These are phyloP conservation scores for Metschnikowia lochheadii DNA, from an alignment of 805 yeast genomes.

Conservation along the genomic window DNA sequence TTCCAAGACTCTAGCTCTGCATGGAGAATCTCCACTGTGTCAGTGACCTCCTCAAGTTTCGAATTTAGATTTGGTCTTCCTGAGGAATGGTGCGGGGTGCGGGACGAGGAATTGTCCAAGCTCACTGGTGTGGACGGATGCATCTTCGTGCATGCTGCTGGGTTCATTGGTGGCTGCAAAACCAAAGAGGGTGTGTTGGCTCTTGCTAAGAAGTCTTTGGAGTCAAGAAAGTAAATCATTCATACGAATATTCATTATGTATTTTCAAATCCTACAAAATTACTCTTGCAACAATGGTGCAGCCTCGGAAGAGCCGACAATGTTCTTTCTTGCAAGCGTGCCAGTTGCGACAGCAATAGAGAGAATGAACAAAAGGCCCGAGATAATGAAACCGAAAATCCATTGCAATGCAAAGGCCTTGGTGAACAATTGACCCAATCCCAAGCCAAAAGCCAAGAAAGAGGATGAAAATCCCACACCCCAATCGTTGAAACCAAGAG, in stretches of 20 bases:
- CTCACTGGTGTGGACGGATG: constrained; percentile 81
- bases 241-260: neutral
- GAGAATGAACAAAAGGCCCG: constrained; percentile 51
- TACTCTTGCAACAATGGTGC: constrained; percentile 19
- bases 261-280: neutral
- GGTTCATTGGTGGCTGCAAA: constrained; percentile 93
- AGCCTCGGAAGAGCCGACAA: constrained; percentile 9
- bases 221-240: neutral
- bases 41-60: constrained; percentile 74
- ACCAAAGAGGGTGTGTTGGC: constrained; percentile 72
- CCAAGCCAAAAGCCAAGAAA: constrained; percentile 60
- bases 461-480: constrained; percentile 59
- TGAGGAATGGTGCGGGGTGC: constrained; percentile 89
- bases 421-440: constrained; percentile 63
- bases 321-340: constrained; percentile 14
- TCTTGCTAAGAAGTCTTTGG: constrained; percentile 52
- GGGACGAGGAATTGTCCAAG: constrained; percentile 77
- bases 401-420: constrained; percentile 77
- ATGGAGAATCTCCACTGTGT: constrained; percentile 91
- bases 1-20: constrained; percentile 67
- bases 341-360: constrained; percentile 47
- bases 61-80: constrained; percentile 85
- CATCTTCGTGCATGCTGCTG: constrained; percentile 91
- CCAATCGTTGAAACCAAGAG: constrained; percentile 66
- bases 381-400: constrained; percentile 73